Conservation (phyloP, 495 filamentous ascomycete genomes). For the Cercophora scortea region DNA sequence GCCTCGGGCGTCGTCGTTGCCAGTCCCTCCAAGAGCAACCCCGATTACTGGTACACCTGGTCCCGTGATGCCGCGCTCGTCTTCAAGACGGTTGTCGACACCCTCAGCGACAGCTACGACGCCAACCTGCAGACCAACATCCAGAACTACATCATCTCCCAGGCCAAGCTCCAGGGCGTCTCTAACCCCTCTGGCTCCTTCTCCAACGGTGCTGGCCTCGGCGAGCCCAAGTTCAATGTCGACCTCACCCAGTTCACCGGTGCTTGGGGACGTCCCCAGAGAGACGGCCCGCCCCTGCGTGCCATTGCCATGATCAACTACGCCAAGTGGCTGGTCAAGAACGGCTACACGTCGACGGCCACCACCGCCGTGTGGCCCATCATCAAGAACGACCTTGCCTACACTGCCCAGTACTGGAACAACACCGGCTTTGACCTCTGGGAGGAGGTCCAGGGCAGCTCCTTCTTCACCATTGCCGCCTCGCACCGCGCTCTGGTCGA, state of each 20-base stretch:
- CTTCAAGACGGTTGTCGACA: constrained; percentile 52
- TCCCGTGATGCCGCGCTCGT: constrained; percentile 63
- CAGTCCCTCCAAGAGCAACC: constrained; percentile 48
- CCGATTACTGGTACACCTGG: constrained; percentile 64
- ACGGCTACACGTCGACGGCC: constrained; percentile 37
- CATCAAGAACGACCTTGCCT: constrained; percentile 60
- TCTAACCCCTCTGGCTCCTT: constrained; percentile 53
- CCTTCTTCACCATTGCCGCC: constrained; percentile 47
- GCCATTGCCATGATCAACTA: constrained; percentile 50
- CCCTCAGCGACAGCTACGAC: constrained; percentile 48
- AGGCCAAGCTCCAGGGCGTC: constrained; percentile 54
- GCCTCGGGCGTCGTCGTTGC: constrained; percentile 53
- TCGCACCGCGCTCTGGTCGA: constrained; percentile 50
- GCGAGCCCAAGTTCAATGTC: constrained; percentile 55
- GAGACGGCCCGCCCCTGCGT: constrained; percentile 62
- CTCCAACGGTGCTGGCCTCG: constrained; percentile 42
- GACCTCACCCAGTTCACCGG: constrained; percentile 54
- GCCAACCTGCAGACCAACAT: constrained; percentile 43
- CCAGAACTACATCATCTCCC: constrained; percentile 47
- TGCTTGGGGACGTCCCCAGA: constrained; percentile 63
- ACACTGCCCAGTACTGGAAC: constrained; percentile 66
- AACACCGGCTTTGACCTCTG: constrained; percentile 62
- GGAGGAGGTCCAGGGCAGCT: constrained; percentile 59
- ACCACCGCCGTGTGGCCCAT: constrained; percentile 49
- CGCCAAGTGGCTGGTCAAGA: constrained; percentile 38